phyloP scores from a whole-genome alignment of 306 rosid genomes.

The Cicer pinnatifidum region DNA sequence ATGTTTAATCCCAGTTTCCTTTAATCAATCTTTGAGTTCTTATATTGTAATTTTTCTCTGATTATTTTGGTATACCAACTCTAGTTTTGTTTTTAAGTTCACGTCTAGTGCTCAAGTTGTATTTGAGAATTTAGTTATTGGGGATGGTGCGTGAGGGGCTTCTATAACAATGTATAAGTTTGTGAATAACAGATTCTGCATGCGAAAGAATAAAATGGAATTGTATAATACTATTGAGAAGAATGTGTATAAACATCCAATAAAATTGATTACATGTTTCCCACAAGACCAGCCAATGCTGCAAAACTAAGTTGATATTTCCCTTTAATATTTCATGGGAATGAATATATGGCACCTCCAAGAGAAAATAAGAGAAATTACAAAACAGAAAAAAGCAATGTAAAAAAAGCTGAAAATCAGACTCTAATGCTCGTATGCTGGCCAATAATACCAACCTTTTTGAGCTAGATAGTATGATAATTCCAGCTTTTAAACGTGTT shows the following conservation, averaged over 20 bases:
- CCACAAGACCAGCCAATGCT: constrained; percentile 49
- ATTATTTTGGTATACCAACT: background rate
- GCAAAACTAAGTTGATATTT: constrained; percentile 43
- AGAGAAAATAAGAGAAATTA: constrained; percentile 24
- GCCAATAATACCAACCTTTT: constrained; percentile 42
- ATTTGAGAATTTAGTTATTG: background rate
- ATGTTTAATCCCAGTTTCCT: background rate
- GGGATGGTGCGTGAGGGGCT: background rate
- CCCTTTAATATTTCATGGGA: constrained; percentile 50
- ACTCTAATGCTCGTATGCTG: constrained; percentile 51
- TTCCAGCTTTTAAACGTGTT: too few species aligned
- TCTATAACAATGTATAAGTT: background rate
- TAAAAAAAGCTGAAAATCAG: constrained; percentile 52
- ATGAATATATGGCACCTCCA: constrained; percentile 48
- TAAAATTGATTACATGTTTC: constrained; percentile 58
- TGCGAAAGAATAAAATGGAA: constrained; percentile 38
- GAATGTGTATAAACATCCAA: constrained; percentile 56
- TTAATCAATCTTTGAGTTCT: background rate
- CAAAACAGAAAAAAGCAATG: constrained; percentile 12
- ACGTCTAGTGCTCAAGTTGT: background rate
- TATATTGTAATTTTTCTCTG: background rate
- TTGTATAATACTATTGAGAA: constrained; percentile 55
- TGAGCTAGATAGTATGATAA: constrained; percentile 22
- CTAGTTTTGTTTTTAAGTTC: background rate
- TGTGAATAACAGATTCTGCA: background rate